Conservation (phyloP, 75 land plant species). For the Adiantum capillusveneris region DNA sequence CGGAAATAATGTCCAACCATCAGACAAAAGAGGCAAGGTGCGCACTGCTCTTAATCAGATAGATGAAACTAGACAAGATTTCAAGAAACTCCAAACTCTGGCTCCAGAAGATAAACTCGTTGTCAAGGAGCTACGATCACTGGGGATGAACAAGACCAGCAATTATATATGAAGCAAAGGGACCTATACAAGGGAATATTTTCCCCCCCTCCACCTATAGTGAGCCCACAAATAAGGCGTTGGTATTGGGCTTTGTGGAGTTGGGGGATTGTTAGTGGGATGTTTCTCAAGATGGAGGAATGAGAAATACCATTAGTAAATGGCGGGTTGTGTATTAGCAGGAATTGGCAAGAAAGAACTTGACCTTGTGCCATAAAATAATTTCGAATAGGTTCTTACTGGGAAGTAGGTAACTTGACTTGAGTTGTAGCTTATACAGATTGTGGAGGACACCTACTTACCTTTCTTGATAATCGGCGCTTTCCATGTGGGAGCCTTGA, state of each 20-base stretch:
- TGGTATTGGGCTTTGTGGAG: constrained; percentile 46
- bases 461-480: too few relatives aligned
- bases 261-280: constrained; percentile 40
- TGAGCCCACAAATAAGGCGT: constrained; percentile 34
- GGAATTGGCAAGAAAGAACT: too few relatives aligned
- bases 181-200: constrained; percentile 94
- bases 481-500: too few relatives aligned
- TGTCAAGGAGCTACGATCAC: constrained; percentile 46
- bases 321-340: too few relatives aligned
- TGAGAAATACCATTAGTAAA: too few relatives aligned
- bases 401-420: too few relatives aligned
- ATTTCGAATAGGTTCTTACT: too few relatives aligned
- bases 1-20: constrained; percentile 81
- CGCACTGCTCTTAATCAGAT: constrained; percentile 81
- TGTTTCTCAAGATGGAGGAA: constrained; percentile 23
- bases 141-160: constrained; percentile 79
- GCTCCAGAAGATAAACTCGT: constrained; percentile 85
- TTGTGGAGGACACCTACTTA: too few relatives aligned
- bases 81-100: constrained; percentile 59
- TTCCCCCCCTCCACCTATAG: too few relatives aligned
- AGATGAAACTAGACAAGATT: constrained; percentile 82
- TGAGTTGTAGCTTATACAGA: too few relatives aligned
- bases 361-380: too few relatives aligned
- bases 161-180: constrained; percentile 84
- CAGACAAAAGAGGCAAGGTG: constrained; percentile 87